phyloP scores from a whole-genome alignment of 768 basidiomycete species.

The Boletus subcaerulescens region DNA sequence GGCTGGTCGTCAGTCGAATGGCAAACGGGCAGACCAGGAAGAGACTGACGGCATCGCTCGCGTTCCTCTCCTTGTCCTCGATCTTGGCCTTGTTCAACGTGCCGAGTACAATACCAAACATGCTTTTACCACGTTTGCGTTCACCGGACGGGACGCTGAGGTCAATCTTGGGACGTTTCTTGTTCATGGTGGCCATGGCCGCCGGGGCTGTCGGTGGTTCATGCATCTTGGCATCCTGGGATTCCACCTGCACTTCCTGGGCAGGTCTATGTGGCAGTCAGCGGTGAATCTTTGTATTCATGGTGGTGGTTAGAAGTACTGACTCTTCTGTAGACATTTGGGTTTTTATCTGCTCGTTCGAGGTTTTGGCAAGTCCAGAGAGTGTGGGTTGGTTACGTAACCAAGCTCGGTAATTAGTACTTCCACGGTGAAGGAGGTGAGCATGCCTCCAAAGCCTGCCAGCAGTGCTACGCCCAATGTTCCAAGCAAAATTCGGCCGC shows the following conservation, averaged over 20 bases:
- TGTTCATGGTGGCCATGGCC: conserved; percentile 42
- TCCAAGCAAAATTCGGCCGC: conserved; percentile 7
- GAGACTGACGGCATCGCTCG: conserved; percentile 72
- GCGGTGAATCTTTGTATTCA: not conserved
- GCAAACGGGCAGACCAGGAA: not conserved
- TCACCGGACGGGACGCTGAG: conserved; percentile 53
- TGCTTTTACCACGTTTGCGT: conserved; percentile 81
- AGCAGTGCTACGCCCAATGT: conserved; percentile 4
- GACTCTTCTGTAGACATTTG: conserved; percentile 57
- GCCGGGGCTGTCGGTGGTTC: conserved; percentile 45
- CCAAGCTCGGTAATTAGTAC: conserved; percentile 20
- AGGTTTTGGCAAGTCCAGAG: not conserved
- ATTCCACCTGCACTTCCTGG: conserved; percentile 34
- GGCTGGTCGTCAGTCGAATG: conserved; percentile 6
- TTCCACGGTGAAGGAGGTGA: not conserved
- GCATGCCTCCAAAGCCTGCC: conserved; percentile 22
- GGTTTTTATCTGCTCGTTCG: conserved; percentile 17
- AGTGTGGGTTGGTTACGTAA: conserved; percentile 19
- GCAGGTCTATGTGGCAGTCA: conserved; percentile 19
- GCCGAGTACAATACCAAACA: conserved; percentile 81
- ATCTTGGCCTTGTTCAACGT: conserved; percentile 86
- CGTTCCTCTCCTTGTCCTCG: conserved; percentile 79
- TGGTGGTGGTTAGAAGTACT: conserved; percentile 17
- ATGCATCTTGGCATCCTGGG: conserved; percentile 34
- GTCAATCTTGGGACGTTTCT: conserved; percentile 74